These are phyloP conservation scores for Chiua virens DNA, from an alignment of 768 basidiomycete species.

Conservation along the genomic window DNA sequence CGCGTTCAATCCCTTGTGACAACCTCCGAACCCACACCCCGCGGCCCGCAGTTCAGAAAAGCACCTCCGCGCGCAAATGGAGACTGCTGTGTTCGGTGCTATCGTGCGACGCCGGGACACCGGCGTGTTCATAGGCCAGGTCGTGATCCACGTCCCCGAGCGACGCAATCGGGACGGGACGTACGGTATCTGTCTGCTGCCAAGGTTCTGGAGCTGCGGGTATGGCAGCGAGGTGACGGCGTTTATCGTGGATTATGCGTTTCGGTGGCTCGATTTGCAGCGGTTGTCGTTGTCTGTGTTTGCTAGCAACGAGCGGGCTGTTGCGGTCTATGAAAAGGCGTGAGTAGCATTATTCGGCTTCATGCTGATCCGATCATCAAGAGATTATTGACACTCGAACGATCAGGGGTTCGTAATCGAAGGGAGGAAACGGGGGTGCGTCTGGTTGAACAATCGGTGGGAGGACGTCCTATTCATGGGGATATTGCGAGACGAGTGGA, in stretches of 20 bases:
- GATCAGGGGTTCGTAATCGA: conserved; percentile 40
- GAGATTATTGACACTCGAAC: neutral
- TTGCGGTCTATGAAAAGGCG: conserved; percentile 43
- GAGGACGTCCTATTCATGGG: conserved; percentile 40
- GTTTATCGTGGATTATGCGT: conserved; percentile 43
- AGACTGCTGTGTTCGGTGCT: conserved; percentile 26
- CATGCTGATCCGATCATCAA: no score
- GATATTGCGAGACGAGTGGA: conserved; percentile 42
- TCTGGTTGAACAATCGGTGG: conserved; percentile 39
- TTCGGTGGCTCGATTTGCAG: conserved; percentile 39
- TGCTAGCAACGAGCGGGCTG: conserved; percentile 38
- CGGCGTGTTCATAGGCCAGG: conserved; percentile 34
- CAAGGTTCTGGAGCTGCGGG: conserved; percentile 38
- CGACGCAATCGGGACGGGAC: conserved; percentile 32
- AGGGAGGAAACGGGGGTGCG: conserved; percentile 36
- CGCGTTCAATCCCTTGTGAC: conserved; percentile 23
- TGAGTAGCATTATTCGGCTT: conserved; percentile 26
- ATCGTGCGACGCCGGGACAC: conserved; percentile 30
- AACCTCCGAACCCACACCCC: conserved; percentile 13
- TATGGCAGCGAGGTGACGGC: conserved; percentile 42
- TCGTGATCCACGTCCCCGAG: conserved; percentile 25
- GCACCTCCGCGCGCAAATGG: conserved; percentile 22
- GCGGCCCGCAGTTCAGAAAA: conserved; percentile 15
- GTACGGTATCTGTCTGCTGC: conserved; percentile 32
- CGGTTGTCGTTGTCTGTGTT: conserved; percentile 42